Conservation (phyloP, 192 early-diverging fungal genomes). For the Coemansia sp. region DNA sequence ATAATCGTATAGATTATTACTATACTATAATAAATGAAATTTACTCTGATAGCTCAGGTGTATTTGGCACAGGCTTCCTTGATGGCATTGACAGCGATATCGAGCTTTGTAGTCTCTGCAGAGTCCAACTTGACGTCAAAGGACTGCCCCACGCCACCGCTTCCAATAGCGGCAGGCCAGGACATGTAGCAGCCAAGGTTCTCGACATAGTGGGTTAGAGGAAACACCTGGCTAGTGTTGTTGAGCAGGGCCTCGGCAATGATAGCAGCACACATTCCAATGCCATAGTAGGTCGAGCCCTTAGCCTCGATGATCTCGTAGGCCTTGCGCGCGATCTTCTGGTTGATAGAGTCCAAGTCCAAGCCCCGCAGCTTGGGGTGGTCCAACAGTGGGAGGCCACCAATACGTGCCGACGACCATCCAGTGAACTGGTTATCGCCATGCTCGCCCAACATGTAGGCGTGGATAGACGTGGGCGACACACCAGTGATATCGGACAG, state of each 20-base stretch:
- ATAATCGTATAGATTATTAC: slow-evolving; percentile 57
- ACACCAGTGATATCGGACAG: slow-evolving; percentile 63
- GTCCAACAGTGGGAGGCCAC: slow-evolving; percentile 65
- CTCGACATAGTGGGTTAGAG: slow-evolving; percentile 70
- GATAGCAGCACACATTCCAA: slow-evolving; percentile 75
- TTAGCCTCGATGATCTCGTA: slow-evolving; percentile 86
- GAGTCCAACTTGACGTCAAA: slow-evolving; percentile 68
- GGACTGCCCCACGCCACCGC: slow-evolving; percentile 69
- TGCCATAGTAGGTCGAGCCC: slow-evolving; percentile 84
- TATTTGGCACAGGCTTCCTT: slow-evolving; percentile 61
- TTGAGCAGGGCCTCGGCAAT: slow-evolving; percentile 70
- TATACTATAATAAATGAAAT: background rate
- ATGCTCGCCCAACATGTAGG: slow-evolving; percentile 85
- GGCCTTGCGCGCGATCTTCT: slow-evolving; percentile 73
- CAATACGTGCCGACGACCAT: slow-evolving; percentile 76
- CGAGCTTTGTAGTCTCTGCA: slow-evolving; percentile 63
- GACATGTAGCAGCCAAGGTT: slow-evolving; percentile 67
- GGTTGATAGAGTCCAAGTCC: slow-evolving; percentile 59
- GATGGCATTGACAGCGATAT: slow-evolving; percentile 59
- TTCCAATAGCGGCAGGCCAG: slow-evolving; percentile 79
- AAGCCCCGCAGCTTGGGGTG: slow-evolving; percentile 65
- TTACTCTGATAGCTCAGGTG: background rate
- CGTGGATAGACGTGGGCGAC: slow-evolving; percentile 73
- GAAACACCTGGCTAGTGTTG: slow-evolving; percentile 71
- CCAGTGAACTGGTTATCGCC: slow-evolving; percentile 85